Base-by-base conservation (phyloP, 768 basidiomycete species). In the Termitomyces sp. region DNA sequence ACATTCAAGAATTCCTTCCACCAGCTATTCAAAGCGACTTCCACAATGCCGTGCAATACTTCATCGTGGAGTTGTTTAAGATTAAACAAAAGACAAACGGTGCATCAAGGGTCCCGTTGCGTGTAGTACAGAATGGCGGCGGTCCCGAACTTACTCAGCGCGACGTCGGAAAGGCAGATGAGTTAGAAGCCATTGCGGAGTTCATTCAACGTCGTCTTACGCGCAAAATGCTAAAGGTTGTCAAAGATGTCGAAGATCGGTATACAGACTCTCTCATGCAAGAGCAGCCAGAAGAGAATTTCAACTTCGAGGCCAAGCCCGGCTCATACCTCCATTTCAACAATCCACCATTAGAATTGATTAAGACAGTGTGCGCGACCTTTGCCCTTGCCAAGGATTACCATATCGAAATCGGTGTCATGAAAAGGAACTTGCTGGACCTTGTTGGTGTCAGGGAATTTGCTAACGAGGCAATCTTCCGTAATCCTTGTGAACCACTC, bases 381-480 rank as follows among this genome's bases (percentile, higher is more conserved):
- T 87, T 96, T 64, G 78, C 76, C 0, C 79, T 98, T 16, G 85
- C 89, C 13, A 85, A 79, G 64, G 91, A 95, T n/a, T 86, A 87
- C 61, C 80, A 82, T 26, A 84, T 92, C 57, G 95, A 99, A 67
- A 83, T 97, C 16, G 92, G 92, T 16, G 74, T 99, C 14, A 72
- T 99, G 62, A 92, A 90, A 71, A 85, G 93, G 37, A 98, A 88
- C 68, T 74, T 96, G 14, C 81, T 99, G 55, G 95, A 98, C 60
- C 75, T 98, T 47, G 82, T 95, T 39, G 86, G 88, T 12, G 79
- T 96, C 37, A 84, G 87, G 49, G 94, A 97, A 69, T 98, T 96
- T 65, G 85, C 93, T 7, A 74, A 75, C 53, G 90, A 94, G 50
- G 94, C 94, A 4, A 70, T 79, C 1, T 99, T 95, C 79, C 84